Evolutionary conservation across 1,284 basidiomycete genomes (phyloP).

Genomic region (Leucoagaricus sp.): DNA sequence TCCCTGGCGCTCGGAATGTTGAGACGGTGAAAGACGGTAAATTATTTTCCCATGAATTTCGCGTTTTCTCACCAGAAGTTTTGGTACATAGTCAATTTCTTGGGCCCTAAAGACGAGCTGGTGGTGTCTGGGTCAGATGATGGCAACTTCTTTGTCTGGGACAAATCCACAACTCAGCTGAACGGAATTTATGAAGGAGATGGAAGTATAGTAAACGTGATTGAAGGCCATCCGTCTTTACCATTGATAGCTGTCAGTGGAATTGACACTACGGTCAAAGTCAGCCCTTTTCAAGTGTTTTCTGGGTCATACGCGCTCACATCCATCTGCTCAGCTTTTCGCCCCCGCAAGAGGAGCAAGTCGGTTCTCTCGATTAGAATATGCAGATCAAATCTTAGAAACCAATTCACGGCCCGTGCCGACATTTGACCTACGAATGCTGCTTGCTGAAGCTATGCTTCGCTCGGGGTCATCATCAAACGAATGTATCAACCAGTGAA

Average conservation of each 20-base stretch:
- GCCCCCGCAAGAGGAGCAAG: conserved; percentile 54
- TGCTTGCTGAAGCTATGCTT: conserved; percentile 28
- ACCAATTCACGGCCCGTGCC: conserved; percentile 43
- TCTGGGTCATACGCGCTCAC: neutral
- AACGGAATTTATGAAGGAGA: conserved; percentile 87
- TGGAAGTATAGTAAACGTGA: conserved; percentile 79
- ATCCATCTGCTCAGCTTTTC: conserved; percentile 55
- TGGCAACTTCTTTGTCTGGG: conserved; percentile 85
- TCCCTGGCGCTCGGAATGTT: conserved; percentile 77
- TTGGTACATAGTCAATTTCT: conserved; percentile 71
- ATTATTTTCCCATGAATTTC: conserved; percentile 24
- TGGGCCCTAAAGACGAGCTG: conserved; percentile 77
- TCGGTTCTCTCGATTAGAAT: conserved; percentile 51
- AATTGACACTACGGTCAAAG: conserved; percentile 89
- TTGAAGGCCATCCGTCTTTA: conserved; percentile 81
- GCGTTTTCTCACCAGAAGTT: neutral
- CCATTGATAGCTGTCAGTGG: conserved; percentile 87
- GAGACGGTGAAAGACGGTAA: conserved; percentile 91
- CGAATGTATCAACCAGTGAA: conserved; percentile 11
- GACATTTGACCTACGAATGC: conserved; percentile 27
- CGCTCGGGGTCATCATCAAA: conserved; percentile 5
- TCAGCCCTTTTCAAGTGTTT: conserved; percentile 28
- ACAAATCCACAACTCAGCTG: conserved; percentile 64
- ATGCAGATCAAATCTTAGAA: conserved; percentile 55
- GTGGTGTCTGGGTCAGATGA: conserved; percentile 91